Conservation (phyloP, 2,329 filamentous ascomycete species). For the Pseudovirgaria hyperparasitica region DNA sequence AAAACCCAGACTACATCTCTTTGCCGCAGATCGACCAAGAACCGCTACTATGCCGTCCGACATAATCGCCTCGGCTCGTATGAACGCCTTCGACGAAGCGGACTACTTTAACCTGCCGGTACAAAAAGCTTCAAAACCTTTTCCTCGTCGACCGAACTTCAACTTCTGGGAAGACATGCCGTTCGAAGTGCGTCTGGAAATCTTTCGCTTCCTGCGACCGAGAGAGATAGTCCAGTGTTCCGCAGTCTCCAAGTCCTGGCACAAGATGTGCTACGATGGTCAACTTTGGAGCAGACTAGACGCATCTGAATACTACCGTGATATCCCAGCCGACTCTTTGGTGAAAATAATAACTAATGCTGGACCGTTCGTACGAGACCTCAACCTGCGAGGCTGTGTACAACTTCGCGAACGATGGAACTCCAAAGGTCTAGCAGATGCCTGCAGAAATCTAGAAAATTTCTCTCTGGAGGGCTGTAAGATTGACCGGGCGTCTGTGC, state of each 20-base stretch:
- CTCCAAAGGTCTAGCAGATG: constrained; percentile 63
- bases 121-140: constrained; percentile 16
- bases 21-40: constrained; percentile 39
- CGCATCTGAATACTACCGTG: constrained; percentile 69
- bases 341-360: constrained; percentile 74
- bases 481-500: constrained; percentile 65
- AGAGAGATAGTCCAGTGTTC: constrained; percentile 73
- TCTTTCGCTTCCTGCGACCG: constrained; percentile 64
- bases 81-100: constrained; percentile 24
- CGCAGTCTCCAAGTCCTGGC: constrained; percentile 63
- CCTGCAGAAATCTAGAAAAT: constrained; percentile 76
- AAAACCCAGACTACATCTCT: constrained; percentile 40
- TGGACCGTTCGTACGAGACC: constrained; percentile 78
- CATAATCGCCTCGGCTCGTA: constrained; percentile 37
- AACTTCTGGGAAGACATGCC: constrained; percentile 76
- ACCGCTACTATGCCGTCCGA: constrained; percentile 54
- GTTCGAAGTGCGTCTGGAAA: constrained; percentile 64
- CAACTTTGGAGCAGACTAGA: constrained; percentile 85
- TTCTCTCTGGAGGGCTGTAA: constrained; percentile 82
- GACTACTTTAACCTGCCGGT: constrained; percentile 35
- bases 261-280: constrained; percentile 81
- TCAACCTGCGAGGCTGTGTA: constrained; percentile 84
- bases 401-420: constrained; percentile 76
- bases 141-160: constrained; percentile 30
- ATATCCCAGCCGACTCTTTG: constrained; percentile 73